Evolutionary conservation across 768 basidiomycete genomes (phyloP).

Genomic region (Mycena vitilis): DNA sequence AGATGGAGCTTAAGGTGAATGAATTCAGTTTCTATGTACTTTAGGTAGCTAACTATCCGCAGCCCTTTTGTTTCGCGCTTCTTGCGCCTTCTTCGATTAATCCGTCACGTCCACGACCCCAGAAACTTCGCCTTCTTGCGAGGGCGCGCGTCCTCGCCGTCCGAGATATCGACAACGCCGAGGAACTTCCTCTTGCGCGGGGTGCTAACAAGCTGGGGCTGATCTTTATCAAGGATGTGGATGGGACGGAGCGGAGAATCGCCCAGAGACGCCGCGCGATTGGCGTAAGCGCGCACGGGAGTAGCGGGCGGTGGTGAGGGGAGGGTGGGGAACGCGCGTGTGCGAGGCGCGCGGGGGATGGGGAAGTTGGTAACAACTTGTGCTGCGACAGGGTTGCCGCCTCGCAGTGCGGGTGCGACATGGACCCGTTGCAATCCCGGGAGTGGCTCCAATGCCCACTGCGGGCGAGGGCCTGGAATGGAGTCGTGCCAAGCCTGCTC

Average conservation of each 20-base stretch:
- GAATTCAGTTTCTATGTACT: too few species aligned
- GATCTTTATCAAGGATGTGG: background rate
- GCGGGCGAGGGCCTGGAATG: slow-evolving; percentile 4
- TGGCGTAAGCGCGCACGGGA: background rate
- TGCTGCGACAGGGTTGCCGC: background rate
- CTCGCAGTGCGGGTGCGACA: background rate
- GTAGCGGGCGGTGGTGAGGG: background rate
- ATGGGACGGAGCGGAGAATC: background rate
- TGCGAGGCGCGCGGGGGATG: too few species aligned
- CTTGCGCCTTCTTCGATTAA: background rate
- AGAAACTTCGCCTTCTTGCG: slow-evolving; percentile 5
- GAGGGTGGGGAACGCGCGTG: too few species aligned
- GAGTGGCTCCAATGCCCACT: slow-evolving; percentile 24
- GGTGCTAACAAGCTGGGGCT: background rate
- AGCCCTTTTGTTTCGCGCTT: too few species aligned
- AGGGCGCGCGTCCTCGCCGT: slow-evolving; percentile 7
- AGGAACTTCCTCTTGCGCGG: slow-evolving; percentile 6
- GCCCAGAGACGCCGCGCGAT: background rate
- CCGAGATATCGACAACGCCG: slow-evolving; percentile 4
- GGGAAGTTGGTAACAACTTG: too few species aligned
- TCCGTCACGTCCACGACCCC: slow-evolving; percentile 18
- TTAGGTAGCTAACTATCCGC: too few species aligned
- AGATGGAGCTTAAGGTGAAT: too few species aligned
- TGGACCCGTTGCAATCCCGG: slow-evolving; percentile 7
- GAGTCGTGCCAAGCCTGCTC: slow-evolving; percentile 22